Base-by-base conservation (phyloP, 768 basidiomycete species). In the Auricularia heimuer region DNA sequence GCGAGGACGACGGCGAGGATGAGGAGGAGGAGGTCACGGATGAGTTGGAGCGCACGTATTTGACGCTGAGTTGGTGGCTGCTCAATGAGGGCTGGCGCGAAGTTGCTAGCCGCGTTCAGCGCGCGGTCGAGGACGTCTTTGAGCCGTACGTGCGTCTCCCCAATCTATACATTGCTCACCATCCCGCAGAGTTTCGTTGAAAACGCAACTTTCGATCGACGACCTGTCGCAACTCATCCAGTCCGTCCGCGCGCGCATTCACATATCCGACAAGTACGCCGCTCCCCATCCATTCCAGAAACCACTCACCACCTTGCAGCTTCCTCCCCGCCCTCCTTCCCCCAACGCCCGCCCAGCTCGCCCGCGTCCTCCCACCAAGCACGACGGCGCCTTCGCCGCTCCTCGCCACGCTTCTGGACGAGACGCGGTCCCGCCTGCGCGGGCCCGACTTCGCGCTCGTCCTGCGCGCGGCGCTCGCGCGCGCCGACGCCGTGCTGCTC, bases 31-130 rank as follows among this genome's bases (percentile, higher is more conserved):
- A 71, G 21, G 75, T 87, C 6, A 77, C 74, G 39, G 86, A 88
- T 42, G 88, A 88, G 64, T 84, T 85, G 4, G 93, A 95, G 73
- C 79, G 84, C 66, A 85, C 86, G 71, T 98, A 86, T 71, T 77
- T 97, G 63, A 92, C 90, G 0, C 82, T 95, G 69, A 90, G 87
- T 45, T 97, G 93, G 93, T 96, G 94, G 93, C 78, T 96, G 11
- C 70, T 96, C 64, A 87, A 96, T 71, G 88, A 93, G 3, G 94
- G 95, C 0, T 96, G 94, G 94, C 90, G 88, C 69, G 87, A 88
- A 65, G 81, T 98, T 0, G 85, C 83, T 0, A 85, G 85, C 68
- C 78, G 90, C 45, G 89, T 94, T 0, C 76, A 86, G 68, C 76
- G 81, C 39, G 88, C 83, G 0, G 92, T 94, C 0, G 87, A 92